Evolutionary conservation across 176 grass and related monocot species (phyloP), one percentile per base, ranked within the genome.

Genomic region (Secale cereale): DNA sequence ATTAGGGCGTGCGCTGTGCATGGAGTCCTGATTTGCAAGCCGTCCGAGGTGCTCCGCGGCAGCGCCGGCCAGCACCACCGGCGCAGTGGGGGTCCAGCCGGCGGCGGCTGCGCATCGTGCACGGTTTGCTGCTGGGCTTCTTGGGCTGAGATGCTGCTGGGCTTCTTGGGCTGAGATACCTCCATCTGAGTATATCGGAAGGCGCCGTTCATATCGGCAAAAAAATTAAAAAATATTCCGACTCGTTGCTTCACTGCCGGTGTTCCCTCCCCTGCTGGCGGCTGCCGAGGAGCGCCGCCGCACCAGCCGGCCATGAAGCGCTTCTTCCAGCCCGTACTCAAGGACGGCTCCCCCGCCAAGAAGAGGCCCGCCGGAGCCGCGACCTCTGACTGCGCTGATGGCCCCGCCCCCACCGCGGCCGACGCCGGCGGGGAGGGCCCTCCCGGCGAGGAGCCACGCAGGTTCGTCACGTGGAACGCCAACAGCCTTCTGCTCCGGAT

Each of bases 401-500:
- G 7, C 74, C 30, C 77, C 59, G 39, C 57, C n/a, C 7, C 69
- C 27, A 23, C 69, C 36, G 61, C 36, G 13, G 62, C 43, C 43
- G 26, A n/a, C n/a, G 26, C 78, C n/a, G 59, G 23, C 78, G 86
- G 62, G 16, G 86, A 71, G n/a, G 54, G 48, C 80, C 36, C 22
- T 40, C 86, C 30, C 15, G 16, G 37, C 33, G 65, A 85, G 89
- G 79, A 93, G 77, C 95, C 95, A 16, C 77, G 87, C 9, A 95
- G 76, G 78, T 94, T 95, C 79, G 67, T 98, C 27, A 95, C 96
- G 2, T 98, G 96, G 93, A 98, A 98, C 74, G 93, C 93, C 74
- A 98, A 95, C 89, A 95, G 93, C 74, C 86, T 98, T 54, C 96
- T 95, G 68, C 93, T 98, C 74, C 91, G 96, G 39, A 91, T 91